These are phyloP conservation scores for Ceratocystis alfenasii DNA, from an alignment of 2,329 filamentous ascomycete species.

Conservation along the genomic window DNA sequence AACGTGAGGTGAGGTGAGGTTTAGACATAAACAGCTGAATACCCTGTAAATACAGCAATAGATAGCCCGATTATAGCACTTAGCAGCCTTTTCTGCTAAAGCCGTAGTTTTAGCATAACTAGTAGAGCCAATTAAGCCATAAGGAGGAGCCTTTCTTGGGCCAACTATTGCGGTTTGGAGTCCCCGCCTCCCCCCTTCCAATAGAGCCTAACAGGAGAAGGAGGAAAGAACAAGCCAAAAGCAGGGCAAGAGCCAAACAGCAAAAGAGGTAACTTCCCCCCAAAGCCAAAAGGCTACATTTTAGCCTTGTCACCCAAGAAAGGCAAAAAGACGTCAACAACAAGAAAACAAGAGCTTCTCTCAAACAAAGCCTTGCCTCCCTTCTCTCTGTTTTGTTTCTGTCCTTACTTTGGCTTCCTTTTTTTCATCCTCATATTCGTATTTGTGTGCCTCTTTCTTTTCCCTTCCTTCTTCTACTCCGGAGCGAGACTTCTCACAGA, in stretches of 20 bases:
- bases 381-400: not conserved
- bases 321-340: conserved; percentile 8
- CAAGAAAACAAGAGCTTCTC: not conserved
- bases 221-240: not conserved
- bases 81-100: not conserved
- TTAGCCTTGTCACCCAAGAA: not conserved
- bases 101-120: not conserved
- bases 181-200: not conserved
- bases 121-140: not conserved
- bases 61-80: not conserved
- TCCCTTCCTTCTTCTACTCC: not conserved
- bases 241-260: not conserved
- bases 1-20: not conserved
- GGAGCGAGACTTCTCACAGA: not conserved
- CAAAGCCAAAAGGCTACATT: conserved; percentile 8
- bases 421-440: not conserved
- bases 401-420: not conserved
- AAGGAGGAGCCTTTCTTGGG: not conserved
- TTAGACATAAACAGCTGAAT: not conserved
- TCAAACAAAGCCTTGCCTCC: not conserved
- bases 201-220: not conserved
- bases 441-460: not conserved
- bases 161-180: not conserved
- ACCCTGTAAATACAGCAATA: not conserved
- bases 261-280: not conserved